Base-by-base conservation (phyloP, 78 protist genomes). In the Pigoraptor vietnamica region DNA sequence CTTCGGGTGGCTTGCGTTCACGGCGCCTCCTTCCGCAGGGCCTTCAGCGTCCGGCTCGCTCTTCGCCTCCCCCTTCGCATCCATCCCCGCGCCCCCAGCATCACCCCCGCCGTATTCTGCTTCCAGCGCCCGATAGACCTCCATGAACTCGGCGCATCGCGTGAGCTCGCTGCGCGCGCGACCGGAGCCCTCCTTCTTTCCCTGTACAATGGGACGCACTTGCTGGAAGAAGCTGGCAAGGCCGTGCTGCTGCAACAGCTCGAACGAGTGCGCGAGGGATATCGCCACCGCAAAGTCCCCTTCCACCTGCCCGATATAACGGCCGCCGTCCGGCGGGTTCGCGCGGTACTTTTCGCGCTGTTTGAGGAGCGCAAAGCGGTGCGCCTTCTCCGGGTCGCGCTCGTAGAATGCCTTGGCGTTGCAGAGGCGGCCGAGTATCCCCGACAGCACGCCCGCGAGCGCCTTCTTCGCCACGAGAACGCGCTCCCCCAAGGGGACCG, bases 191-290 rank as follows among this genome's bases (percentile, higher is more conserved):
- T 48, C 67, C 88, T 83, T 83, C 34, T 6, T 34, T 9, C 88
- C 88, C 25, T 32, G n/a, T 9, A 10, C 35, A 37, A 83, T 34
- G 38, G 39, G 25, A 10, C 25, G 1, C 32, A 87, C 0, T 1
- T 23, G 48, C 35, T 23, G n/a, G 32, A 23, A 37, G 23, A 87
- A 88, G 1, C 36, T 25, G 19, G 34, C 0, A 25, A 88, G 10
- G 32, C 93, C 92, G 81, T 92, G 86, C 29, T 25, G 0, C 32
- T 24, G n/a, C 55, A 92, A 91, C 34, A 92, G 56, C 37, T 39
- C 29, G 83, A 9, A 56, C 23, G 83, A 0, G 24, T 88, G 91
- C 19, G 21, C 6, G 56, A 92, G 87, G 23, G 91, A 89, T 0
- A 87, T 81, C 10, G 89, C 92, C 24, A 92, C 24, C 24, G 39